phyloP scores from a whole-genome alignment of 768 basidiomycete species.

The Lanmaoa rubissima region DNA sequence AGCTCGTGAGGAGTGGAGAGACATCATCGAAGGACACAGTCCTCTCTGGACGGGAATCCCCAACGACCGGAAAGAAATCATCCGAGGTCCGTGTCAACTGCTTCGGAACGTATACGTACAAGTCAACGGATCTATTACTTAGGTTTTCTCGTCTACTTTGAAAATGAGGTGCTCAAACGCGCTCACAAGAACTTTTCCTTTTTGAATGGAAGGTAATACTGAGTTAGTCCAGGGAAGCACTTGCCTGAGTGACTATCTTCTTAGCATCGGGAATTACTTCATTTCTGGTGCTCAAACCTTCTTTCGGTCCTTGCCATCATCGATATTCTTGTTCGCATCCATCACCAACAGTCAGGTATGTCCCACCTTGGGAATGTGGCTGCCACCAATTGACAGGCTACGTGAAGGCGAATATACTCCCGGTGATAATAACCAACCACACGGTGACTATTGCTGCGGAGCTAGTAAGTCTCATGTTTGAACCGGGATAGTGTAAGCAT shows the following conservation, averaged over 20 bases:
- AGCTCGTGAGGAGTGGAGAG: slow-evolving; percentile 88
- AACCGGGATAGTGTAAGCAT: slow-evolving; percentile 46
- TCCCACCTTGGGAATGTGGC: slow-evolving; percentile 9
- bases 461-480: slow-evolving; percentile 51
- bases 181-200: slow-evolving; percentile 96
- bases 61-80: slow-evolving; percentile 85
- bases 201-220: slow-evolving; percentile 73
- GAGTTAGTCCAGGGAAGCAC: neutral
- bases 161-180: slow-evolving; percentile 80
- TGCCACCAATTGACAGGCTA: slow-evolving; percentile 14
- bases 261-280: slow-evolving; percentile 87
- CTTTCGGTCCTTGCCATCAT: slow-evolving; percentile 89
- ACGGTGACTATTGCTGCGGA: slow-evolving; percentile 95
- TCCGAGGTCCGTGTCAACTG: slow-evolving; percentile 57
- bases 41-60: slow-evolving; percentile 83
- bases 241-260: neutral
- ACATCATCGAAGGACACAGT: slow-evolving; percentile 87
- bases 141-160: slow-evolving; percentile 94
- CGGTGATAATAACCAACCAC: slow-evolving; percentile 90
- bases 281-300: slow-evolving; percentile 86
- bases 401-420: slow-evolving; percentile 71
- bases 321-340: slow-evolving; percentile 90
- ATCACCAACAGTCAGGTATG: slow-evolving; percentile 75
- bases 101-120: neutral
- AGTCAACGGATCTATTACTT: slow-evolving; percentile 5